Base-by-base conservation (phyloP, 257 asterid genomes). In the Nyctanthes arbortristis region DNA sequence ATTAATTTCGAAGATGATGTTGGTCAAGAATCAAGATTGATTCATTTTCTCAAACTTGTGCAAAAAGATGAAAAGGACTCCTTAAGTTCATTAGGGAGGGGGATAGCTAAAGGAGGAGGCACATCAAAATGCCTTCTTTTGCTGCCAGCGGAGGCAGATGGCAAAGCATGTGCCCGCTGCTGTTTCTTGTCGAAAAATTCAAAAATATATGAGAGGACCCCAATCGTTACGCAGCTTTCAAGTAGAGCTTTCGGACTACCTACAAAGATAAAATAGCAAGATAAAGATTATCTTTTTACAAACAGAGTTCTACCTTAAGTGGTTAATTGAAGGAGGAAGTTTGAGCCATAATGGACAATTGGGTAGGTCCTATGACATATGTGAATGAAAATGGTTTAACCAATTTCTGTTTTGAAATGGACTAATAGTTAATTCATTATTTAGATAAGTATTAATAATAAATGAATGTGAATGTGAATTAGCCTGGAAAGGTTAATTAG, bases 221-320 rank as follows among this genome's bases (percentile, higher is more conserved):
- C 99, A 63, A 91, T 87, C 7, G 96, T 94, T 65, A 91, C 76
- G 72, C 99, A 94, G 80, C 90, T 89, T 70, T 94, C 97, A 39
- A 94, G 84, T 36, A 94, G 88, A 72, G 96, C 96, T 77, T 94
- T 96, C 0, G 99, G 99, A 47, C 96, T 93, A 71, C 99, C 99
- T 93, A 78, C 16, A 71, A 66, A 65, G 58, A 72, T 69, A 31
- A 68, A 4, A 55, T 22, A 70, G 33, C 73, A 37, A 40, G 3
- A 63, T 67, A 57, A 59, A 14, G 34, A 40, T 33, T 1, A 27
- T 16, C 59, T 43, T 27, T 34, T 43, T 13, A 20, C 33, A 43
- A 61, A 31, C 34, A n/a, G 36, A 61, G n/a, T 25, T 20, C 14
- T 29, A 28, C 37, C 59, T 60, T 5, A 12, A 30, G 40, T 7